Evolutionary conservation across 2,329 filamentous ascomycete genomes (phyloP).

Genomic region (Fusarium tanahbumbuense): DNA sequence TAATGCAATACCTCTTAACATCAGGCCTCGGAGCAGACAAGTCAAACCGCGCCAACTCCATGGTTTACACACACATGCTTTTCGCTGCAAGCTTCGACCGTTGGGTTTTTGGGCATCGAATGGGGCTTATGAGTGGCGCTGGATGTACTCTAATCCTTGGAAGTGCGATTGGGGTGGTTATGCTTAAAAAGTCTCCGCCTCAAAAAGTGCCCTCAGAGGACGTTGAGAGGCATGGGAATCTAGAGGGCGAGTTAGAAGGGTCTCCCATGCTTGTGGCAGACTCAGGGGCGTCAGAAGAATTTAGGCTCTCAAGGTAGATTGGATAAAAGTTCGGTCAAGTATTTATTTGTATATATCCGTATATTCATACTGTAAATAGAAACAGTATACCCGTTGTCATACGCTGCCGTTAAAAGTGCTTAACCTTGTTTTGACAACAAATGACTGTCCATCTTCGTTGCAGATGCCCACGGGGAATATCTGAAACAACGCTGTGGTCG

Average conservation of each 20-base stretch:
- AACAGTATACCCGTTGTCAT: not conserved
- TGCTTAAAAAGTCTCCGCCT: slow-evolving; percentile 56
- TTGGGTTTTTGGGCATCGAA: slow-evolving; percentile 63
- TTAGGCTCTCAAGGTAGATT: slow-evolving; percentile 31
- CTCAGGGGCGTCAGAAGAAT: slow-evolving; percentile 43
- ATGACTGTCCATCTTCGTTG: not conserved
- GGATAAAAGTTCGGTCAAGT: not conserved
- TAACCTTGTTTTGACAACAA: not conserved
- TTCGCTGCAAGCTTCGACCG: slow-evolving; percentile 66
- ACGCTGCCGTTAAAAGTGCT: not conserved
- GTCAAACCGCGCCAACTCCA: slow-evolving; percentile 66
- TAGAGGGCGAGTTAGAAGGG: slow-evolving; percentile 51
- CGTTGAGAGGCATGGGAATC: slow-evolving; percentile 50
- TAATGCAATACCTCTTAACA: slow-evolving; percentile 89
- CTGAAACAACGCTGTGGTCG: not conserved
- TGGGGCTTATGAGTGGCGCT: slow-evolving; percentile 61
- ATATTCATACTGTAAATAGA: not conserved
- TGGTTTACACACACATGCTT: slow-evolving; percentile 69
- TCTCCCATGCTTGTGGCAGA: slow-evolving; percentile 56
- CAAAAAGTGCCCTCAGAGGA: slow-evolving; percentile 46
- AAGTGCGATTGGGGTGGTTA: slow-evolving; percentile 63
- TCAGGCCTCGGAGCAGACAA: slow-evolving; percentile 79
- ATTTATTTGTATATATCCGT: not conserved
- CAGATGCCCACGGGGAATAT: too few relatives aligned
- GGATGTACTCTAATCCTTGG: slow-evolving; percentile 66